phyloP scores from a whole-genome alignment of 805 yeast genomes.

The Yamadazyma phyllophila region DNA sequence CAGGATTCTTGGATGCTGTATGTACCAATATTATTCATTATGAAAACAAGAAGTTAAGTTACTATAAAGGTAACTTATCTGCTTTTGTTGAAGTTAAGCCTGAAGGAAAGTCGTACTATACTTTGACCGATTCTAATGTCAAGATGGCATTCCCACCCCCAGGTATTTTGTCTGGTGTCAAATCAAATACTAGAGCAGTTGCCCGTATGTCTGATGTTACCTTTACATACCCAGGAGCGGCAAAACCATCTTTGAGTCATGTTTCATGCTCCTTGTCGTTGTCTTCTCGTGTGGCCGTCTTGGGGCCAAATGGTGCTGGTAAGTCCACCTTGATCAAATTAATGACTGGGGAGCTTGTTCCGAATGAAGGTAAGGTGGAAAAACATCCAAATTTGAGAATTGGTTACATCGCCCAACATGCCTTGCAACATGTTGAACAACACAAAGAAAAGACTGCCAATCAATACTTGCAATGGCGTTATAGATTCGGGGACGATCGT shows the following conservation, averaged over 20 bases:
- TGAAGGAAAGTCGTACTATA: constrained; percentile 94
- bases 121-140: constrained; percentile 86
- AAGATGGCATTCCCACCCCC: constrained; percentile 99
- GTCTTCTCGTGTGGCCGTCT: constrained; percentile 94
- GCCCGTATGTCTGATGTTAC: constrained; percentile 84
- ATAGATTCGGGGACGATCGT: constrained; percentile 96
- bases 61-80: constrained; percentile 94
- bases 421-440: constrained; percentile 93
- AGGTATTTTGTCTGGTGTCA: constrained; percentile 95
- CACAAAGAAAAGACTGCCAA: constrained; percentile 98
- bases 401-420: constrained; percentile 98
- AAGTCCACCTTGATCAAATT: constrained; percentile 93
- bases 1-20: constrained; percentile 91
- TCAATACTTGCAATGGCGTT: constrained; percentile 98
- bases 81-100: constrained; percentile 90
- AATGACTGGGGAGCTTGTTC: constrained; percentile 87
- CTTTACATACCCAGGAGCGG: constrained; percentile 85
- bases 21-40: constrained; percentile 97
- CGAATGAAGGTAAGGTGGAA: constrained; percentile 86
- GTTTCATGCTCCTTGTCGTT: constrained; percentile 90
- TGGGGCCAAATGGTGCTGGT: constrained; percentile 99
- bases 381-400: constrained; percentile 97
- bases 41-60: constrained; percentile 90
- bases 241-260: constrained; percentile 72
- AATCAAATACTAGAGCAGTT: constrained; percentile 91